These are phyloP conservation scores for Trichoderma brevicompactum DNA, from an alignment of 2,329 filamentous ascomycete species.

Conservation along the genomic window DNA sequence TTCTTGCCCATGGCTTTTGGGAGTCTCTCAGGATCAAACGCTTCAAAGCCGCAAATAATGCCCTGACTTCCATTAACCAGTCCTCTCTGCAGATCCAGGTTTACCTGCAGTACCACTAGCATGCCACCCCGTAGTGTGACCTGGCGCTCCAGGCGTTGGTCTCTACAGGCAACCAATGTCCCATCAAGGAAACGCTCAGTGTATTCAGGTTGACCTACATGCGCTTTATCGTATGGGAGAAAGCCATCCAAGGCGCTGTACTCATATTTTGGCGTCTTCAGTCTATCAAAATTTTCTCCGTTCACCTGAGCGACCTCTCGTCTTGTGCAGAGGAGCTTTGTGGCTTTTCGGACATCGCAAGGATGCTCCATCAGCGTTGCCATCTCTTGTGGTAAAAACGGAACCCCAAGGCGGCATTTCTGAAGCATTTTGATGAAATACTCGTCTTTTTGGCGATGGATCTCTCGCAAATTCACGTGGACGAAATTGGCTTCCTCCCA, in stretches of 20 bases:
- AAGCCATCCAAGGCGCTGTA: constrained; percentile 25
- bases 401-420: constrained; percentile 24
- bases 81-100: constrained; percentile 31
- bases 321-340: constrained; percentile 22
- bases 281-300: not conserved
- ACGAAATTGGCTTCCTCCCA: constrained; percentile 62
- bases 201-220: not conserved
- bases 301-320: constrained; percentile 15
- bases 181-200: constrained; percentile 24
- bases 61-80: constrained; percentile 39
- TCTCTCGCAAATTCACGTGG: constrained; percentile 56
- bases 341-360: constrained; percentile 24
- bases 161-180: constrained; percentile 26
- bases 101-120: constrained; percentile 37
- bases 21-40: not conserved
- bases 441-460: constrained; percentile 62
- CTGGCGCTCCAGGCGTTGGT: constrained; percentile 30
- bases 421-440: constrained; percentile 25
- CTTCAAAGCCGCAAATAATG: constrained; percentile 34
- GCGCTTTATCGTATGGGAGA: not conserved
- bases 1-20: not conserved
- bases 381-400: constrained; percentile 8
- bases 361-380: constrained; percentile 17
- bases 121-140: constrained; percentile 32
- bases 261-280: not conserved